Percentiles rank a stretch among this genome's conserved stretches.
These are phyloP conservation scores for Chloris gayana DNA, from an alignment of 176 grass and related monocot genomes.

Conservation along the genomic window DNA sequence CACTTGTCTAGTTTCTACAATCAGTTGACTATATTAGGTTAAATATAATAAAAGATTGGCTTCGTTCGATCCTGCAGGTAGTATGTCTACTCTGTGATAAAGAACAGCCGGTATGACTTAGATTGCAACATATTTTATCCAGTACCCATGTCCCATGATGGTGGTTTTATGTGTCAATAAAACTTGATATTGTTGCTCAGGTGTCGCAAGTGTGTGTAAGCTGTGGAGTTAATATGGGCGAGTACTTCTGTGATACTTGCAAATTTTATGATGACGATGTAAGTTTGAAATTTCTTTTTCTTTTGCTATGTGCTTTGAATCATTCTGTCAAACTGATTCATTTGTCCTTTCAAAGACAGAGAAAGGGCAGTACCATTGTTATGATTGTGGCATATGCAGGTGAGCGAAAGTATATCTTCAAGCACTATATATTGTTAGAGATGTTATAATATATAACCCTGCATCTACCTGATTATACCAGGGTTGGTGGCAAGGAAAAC, in stretches of 20 bases:
- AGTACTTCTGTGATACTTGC: slow-evolving; percentile 91
- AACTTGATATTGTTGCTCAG: slow-evolving; percentile 47
- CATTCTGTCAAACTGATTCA: slow-evolving; percentile 29
- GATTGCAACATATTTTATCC: neutral
- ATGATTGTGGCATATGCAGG: slow-evolving; percentile 97
- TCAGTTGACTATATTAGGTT: slow-evolving; percentile 31
- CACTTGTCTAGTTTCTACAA: slow-evolving; percentile 23
- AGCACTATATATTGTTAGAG: slow-evolving; percentile 12
- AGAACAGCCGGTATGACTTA: slow-evolving; percentile 66
- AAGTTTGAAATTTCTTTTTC: slow-evolving; percentile 40
- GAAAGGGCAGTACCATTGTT: slow-evolving; percentile 89
- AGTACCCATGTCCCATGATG: neutral
- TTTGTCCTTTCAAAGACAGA: slow-evolving; percentile 57
- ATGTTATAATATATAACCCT: slow-evolving; percentile 11
- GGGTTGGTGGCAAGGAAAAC: slow-evolving; percentile 93
- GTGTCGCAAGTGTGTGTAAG: slow-evolving; percentile 82
- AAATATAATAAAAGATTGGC: slow-evolving; percentile 32
- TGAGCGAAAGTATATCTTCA: slow-evolving; percentile 42
- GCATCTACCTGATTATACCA: slow-evolving; percentile 48
- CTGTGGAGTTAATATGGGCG: slow-evolving; percentile 96
- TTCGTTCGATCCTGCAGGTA: slow-evolving; percentile 66
- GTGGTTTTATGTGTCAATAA: slow-evolving; percentile 17
- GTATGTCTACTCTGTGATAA: slow-evolving; percentile 86
- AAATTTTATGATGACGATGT: slow-evolving; percentile 99
- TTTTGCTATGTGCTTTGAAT: slow-evolving; percentile 18